Base-by-base conservation (phyloP, 2,329 filamentous ascomycete species). In the Trichoderma gracile region DNA sequence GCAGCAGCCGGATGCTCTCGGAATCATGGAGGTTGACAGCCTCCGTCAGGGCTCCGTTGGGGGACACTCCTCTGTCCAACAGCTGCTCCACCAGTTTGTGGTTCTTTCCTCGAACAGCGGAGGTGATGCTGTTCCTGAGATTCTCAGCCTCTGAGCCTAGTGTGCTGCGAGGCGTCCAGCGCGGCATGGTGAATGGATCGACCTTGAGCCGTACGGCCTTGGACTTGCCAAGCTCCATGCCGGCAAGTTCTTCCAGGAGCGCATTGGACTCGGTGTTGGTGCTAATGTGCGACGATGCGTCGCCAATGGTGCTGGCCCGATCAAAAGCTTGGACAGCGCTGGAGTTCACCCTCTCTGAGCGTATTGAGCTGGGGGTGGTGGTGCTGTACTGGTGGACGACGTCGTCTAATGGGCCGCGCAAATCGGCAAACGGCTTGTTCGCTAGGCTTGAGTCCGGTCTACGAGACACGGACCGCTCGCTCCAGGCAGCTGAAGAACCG, bases 31-130 rank as follows among this genome's bases (percentile, higher is more conserved):
- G 76, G 33, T 79, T 67, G 14, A 86, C 76, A 1, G 85, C 83
- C 65, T 86, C 82, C 65, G 80, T 81, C 7, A 88, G 78, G 3
- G 82, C 77, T 61, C 82, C 77, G 15, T 79, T 71, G 0, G 84
- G 80, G 19, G 83, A 78, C 12, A 84, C 83, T 49, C 85, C 85
- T 6, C 82, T 81, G 68, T 87, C 83, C 3, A 88, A 78, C 7
- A 88, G 77, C 70, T 86, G 82, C 73, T 85, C 81, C 1, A 86
- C 73, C 42, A 84, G 73, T 69, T 82, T 82, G 70, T 85, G 82
- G 68, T 88, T 86, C 69, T 78, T 81, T 42, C 78, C 77, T n/a
- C 84, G 80, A 14, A 88, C 79, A 3, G 86, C 85, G 7, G 80
- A 79, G 2, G 84, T 70, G 0, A 88, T 77, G 3, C 83, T 80